Evolutionary conservation across 2,329 filamentous ascomycete genomes (phyloP).

Genomic region (Arthrobotrys entomopaga): DNA sequence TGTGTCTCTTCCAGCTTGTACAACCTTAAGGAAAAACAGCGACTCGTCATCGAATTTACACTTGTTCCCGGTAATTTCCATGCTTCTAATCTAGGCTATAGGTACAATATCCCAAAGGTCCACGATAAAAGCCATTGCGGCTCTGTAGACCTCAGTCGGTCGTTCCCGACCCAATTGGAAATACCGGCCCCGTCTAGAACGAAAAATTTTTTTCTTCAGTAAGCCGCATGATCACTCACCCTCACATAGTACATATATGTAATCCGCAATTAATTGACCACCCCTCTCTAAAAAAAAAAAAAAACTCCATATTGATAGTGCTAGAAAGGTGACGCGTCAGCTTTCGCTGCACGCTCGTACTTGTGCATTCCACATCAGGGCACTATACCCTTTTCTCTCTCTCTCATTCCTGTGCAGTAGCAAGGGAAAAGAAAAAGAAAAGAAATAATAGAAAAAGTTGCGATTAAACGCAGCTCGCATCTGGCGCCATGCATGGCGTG

Average conservation of each 20-base stretch:
- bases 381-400: background rate
- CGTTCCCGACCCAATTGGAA: background rate
- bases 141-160: background rate
- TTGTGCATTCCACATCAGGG: slow-evolving; percentile 48
- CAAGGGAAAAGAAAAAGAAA: background rate
- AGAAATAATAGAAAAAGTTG: background rate
- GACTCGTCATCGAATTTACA: background rate
- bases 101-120: too few relatives aligned
- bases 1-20: background rate
- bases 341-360: slow-evolving; percentile 30
- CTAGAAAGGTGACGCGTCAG: slow-evolving; percentile 43
- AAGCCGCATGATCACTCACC: too few relatives aligned
- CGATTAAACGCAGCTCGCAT: slow-evolving; percentile 22
- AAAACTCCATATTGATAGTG: background rate
- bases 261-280: background rate
- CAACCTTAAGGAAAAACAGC: background rate
- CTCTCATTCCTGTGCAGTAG: background rate
- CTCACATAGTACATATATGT: slow-evolving; percentile 21
- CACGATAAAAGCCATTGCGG: too few relatives aligned
- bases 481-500: slow-evolving; percentile 42
- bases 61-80: background rate
- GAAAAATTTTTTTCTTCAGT: background rate
- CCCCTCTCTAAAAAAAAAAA: too few relatives aligned
- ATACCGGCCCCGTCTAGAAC: background rate
- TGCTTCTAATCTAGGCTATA: background rate